Evolutionary conservation across 257 asterid species (phyloP).

Genomic region (Gentiana dahurica): DNA sequence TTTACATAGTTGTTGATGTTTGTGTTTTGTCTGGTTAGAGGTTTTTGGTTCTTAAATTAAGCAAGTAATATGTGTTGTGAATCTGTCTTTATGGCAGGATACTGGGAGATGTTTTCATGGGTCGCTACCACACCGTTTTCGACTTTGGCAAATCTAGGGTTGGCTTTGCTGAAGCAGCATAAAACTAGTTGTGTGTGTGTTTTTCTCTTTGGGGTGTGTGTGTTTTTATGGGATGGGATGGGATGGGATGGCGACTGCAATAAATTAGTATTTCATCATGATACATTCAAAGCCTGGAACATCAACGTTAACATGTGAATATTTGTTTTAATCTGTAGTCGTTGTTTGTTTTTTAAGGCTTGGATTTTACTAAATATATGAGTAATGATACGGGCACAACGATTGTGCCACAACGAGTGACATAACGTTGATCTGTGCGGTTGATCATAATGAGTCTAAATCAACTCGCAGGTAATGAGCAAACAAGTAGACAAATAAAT

Average conservation of each 20-base stretch:
- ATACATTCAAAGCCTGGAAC: neutral
- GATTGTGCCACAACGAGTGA: no score
- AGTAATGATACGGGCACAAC: no score
- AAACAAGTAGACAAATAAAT: no score
- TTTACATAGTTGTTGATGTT: neutral
- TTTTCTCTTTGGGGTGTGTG: neutral
- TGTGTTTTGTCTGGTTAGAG: neutral
- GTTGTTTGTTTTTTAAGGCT: no score
- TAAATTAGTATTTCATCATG: neutral
- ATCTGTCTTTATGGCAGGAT: conserved; percentile 45
- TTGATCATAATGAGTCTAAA: no score
- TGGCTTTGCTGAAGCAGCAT: conserved; percentile 97
- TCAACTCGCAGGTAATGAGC: no score
- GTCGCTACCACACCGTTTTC: conserved; percentile 86
- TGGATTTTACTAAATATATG: no score
- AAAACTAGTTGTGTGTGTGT: conserved; percentile 3
- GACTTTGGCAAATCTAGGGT: conserved; percentile 64
- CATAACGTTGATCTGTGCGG: no score
- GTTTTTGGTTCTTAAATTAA: no score
- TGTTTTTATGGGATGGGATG: no score
- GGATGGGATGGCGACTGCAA: neutral
- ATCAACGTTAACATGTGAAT: no score
- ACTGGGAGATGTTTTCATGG: conserved; percentile 92
- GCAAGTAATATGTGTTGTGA: neutral
- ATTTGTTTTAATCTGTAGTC: neutral